Conservation (phyloP, 73 alveolate genomes). For the Paramecium tetraurelia region DNA sequence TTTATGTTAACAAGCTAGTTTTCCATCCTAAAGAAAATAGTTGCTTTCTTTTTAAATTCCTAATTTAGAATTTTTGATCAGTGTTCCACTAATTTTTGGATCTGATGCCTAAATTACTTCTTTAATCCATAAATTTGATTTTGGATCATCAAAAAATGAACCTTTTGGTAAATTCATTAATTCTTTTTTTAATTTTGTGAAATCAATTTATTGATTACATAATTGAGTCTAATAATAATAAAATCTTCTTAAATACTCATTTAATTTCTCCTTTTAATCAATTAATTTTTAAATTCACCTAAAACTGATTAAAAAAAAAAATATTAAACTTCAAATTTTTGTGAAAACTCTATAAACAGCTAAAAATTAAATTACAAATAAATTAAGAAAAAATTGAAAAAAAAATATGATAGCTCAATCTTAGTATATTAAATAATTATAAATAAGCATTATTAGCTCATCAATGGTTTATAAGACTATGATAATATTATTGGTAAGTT, state of each 20-base stretch:
- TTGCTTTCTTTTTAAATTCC: not conserved
- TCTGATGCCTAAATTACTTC: not conserved
- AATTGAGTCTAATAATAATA: not conserved
- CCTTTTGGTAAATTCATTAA: not conserved
- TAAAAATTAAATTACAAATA: too few relatives aligned
- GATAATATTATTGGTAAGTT: too few relatives aligned
- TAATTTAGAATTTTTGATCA: not conserved
- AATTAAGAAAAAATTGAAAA: too few relatives aligned
- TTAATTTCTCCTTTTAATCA: not conserved
- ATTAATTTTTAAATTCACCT: not conserved
- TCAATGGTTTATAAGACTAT: too few relatives aligned
- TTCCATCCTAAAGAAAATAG: not conserved
- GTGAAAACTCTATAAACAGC: too few relatives aligned
- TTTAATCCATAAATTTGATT: not conserved
- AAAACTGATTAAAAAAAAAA: too few relatives aligned
- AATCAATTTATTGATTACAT: not conserved
- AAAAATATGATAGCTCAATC: too few relatives aligned
- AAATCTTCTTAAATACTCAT: not conserved
- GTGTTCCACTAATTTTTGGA: not conserved
- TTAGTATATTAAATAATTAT: too few relatives aligned
- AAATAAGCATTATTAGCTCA: too few relatives aligned
- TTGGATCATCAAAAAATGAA: conserved; percentile 20
- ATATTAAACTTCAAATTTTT: too few relatives aligned
- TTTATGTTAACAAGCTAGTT: not conserved
- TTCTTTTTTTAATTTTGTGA: not conserved